Evolutionary conservation across 2,329 filamentous ascomycete genomes (phyloP).

Genomic region (Endothia cerciana): DNA sequence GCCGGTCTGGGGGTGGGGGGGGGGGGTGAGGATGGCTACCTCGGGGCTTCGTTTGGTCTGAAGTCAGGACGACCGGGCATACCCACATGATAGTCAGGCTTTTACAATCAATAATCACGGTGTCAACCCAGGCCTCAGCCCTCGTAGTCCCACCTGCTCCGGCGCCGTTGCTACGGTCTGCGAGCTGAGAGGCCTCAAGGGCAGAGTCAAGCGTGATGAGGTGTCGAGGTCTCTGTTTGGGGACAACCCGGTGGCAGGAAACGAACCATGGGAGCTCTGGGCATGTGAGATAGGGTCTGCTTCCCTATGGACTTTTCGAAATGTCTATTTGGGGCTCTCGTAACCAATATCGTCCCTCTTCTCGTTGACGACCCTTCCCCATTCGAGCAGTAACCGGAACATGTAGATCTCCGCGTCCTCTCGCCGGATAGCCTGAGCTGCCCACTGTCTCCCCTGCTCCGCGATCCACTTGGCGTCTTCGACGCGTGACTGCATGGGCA

Average conservation of each 20-base stretch:
- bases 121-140: too few relatives aligned
- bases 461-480: slow-evolving; percentile 68
- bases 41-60: not conserved
- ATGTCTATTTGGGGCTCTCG: not conserved
- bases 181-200: too few relatives aligned
- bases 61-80: too few relatives aligned
- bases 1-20: too few relatives aligned
- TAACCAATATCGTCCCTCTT: slow-evolving; percentile 43
- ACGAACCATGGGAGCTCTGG: not conserved
- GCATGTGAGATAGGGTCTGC: not conserved
- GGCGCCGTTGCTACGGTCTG: too few relatives aligned
- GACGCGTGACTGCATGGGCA: slow-evolving; percentile 52
- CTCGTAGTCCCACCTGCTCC: too few relatives aligned
- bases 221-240: too few relatives aligned
- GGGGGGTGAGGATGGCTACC: too few relatives aligned
- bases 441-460: slow-evolving; percentile 68
- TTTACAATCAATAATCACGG: too few relatives aligned
- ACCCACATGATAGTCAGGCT: too few relatives aligned
- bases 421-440: slow-evolving; percentile 61
- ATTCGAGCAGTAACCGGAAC: slow-evolving; percentile 77
- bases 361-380: slow-evolving; percentile 72
- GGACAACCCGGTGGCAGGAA: not conserved
- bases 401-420: slow-evolving; percentile 83
- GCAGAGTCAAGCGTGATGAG: too few relatives aligned
- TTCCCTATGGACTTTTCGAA: not conserved